phyloP scores from a whole-genome alignment of 768 basidiomycete species.

The Rhizopogon salebrosus region DNA sequence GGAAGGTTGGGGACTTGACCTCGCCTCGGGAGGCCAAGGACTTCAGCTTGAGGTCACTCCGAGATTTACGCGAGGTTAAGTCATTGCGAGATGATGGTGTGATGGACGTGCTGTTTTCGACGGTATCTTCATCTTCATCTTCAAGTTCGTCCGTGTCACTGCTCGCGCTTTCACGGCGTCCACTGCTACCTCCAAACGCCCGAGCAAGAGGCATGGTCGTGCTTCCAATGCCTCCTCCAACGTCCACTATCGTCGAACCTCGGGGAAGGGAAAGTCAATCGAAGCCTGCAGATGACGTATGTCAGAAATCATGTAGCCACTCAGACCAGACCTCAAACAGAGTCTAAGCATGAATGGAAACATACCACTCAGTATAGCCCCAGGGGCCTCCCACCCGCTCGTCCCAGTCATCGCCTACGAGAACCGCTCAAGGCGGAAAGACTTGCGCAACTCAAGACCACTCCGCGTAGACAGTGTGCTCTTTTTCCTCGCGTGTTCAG shows the following conservation, averaged over 20 bases:
- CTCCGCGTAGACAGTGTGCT: not conserved
- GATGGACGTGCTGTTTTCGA: not conserved
- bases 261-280: constrained; percentile 48
- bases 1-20: not conserved
- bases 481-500: not conserved
- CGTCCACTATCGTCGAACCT: constrained; percentile 56
- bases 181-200: constrained; percentile 22
- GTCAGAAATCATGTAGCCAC: not conserved
- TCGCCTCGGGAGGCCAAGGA: not conserved
- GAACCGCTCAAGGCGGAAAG: constrained; percentile 59
- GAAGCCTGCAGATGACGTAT: constrained; percentile 38
- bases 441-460: constrained; percentile 22
- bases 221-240: constrained; percentile 66
- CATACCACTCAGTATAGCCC: constrained; percentile 51
- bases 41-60: not conserved
- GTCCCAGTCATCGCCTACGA: constrained; percentile 76
- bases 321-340: too few species aligned
- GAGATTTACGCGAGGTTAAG: not conserved
- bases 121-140: not conserved
- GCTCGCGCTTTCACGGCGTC: constrained; percentile 3
- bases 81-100: not conserved
- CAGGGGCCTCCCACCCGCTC: constrained; percentile 63
- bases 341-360: constrained; percentile 3
- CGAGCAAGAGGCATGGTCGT: constrained; percentile 39
- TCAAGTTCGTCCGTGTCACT: not conserved